Percentiles rank a stretch among this genome's conserved stretches.
phyloP scores from a whole-genome alignment of 2,329 filamentous ascomycete genomes.

The Taxawa tesnikishii region DNA sequence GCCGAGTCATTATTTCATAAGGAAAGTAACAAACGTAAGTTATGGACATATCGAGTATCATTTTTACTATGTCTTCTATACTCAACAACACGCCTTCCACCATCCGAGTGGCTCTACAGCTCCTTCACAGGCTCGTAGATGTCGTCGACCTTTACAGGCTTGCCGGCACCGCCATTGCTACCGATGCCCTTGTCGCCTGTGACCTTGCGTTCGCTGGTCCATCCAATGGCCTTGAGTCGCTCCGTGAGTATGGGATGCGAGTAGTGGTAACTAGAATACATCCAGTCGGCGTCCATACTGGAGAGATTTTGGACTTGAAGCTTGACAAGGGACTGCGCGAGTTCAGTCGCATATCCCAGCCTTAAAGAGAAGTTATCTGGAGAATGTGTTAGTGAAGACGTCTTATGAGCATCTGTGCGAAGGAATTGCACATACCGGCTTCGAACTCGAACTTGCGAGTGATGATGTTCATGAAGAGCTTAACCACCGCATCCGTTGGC shows the following conservation, averaged over 20 bases:
- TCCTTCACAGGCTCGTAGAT: too few species aligned
- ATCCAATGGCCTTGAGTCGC: slow-evolving; percentile 79
- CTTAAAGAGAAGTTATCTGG: slow-evolving; percentile 69
- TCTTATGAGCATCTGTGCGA: slow-evolving; percentile 1
- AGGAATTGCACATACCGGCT: slow-evolving; percentile 46
- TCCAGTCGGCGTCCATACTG: slow-evolving; percentile 97
- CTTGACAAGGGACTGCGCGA: slow-evolving; percentile 84
- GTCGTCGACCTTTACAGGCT: slow-evolving; percentile 58
- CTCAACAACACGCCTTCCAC: too few species aligned
- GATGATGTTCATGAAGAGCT: slow-evolving; percentile 90
- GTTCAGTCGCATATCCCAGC: slow-evolving; percentile 71
- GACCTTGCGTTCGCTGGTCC: slow-evolving; percentile 55
- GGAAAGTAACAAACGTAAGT: too few species aligned
- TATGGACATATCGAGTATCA: too few species aligned
- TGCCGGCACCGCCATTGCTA: slow-evolving; percentile 40
- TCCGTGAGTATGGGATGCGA: slow-evolving; percentile 94
- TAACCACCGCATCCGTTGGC: slow-evolving; percentile 88
- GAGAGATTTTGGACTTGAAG: slow-evolving; percentile 96
- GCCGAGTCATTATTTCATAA: too few species aligned
- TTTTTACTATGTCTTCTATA: too few species aligned
- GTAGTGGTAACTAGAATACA: slow-evolving; percentile 98
- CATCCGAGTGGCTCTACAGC: too few species aligned
- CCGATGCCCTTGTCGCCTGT: slow-evolving; percentile 33
- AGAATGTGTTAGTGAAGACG: slow-evolving; percentile 3
- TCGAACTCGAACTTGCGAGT: slow-evolving; percentile 93